Base-by-base conservation (phyloP, 2,329 filamentous ascomycete genomes). In the Ceratocystis eucalypticola region DNA sequence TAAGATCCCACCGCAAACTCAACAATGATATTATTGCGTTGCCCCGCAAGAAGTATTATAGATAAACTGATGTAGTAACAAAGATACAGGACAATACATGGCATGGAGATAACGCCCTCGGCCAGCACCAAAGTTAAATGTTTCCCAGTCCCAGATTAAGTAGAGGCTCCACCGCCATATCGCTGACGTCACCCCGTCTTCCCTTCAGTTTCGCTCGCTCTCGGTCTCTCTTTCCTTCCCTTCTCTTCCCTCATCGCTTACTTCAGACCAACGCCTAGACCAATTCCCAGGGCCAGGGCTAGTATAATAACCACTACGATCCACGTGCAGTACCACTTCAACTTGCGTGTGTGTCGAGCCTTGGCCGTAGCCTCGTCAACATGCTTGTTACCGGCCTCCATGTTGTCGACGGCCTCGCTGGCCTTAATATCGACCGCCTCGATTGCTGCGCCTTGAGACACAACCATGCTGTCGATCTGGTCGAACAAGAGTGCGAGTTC, bases 251-350 rank as follows among this genome's bases (percentile, higher is more conserved):
- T 65, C 50, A 15, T 41, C 10, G 12, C 37, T 61, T 64, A 65
- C 50, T 33, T 44, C 48, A 82, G 70, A 55, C 74, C 76, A 63
- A 85, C 72, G 62, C 80, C 82, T 15, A 85, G 73, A 66, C 79
- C 82, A 69, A 86, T 79, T 65, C 79, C 82, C 44, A 84, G 73
- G 7, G 76, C 79, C 67, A 85, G 76, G 69, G 78, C 79, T 64
- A 86, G 73, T 71, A 84, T 74, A 73, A 86, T 83, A 73, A 86
- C 77, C 25, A 84, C 70, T 61, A 79, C 77, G 68, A 91, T 78
- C 69, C 84, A 76, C 69, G 89, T 77, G 45, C 67, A 67, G 82
- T 84, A 91, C 89, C 89, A 92, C 80, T 93, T 93, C 76, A 90
- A 82, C 79, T 85, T 88, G 71, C 88, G 82, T 71, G 83, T 82